Percentiles rank a stretch among this genome's conserved stretches.
Conservation (phyloP, 129 eudicot genomes). For the Tanacetum coccineum region DNA sequence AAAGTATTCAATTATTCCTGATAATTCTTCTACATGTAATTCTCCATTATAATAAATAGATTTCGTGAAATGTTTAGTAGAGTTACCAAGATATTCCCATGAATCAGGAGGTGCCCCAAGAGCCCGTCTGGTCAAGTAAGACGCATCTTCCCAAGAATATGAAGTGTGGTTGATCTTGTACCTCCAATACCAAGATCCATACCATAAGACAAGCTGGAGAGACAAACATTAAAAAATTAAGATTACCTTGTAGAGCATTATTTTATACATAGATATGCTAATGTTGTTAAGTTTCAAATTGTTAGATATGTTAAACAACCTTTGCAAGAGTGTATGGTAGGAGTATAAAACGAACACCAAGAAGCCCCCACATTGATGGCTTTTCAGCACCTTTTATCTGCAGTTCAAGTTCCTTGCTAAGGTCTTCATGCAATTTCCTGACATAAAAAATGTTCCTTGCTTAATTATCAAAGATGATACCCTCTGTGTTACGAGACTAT, state of each 20-base stretch:
- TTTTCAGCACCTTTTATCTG: conserved; percentile 98
- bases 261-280: background rate
- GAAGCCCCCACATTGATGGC: conserved; percentile 85
- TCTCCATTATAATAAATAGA: background rate
- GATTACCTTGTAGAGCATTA: background rate
- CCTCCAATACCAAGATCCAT: conserved; percentile 87
- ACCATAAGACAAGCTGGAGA: conserved; percentile 70
- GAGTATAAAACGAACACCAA: conserved; percentile 79
- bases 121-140: conserved; percentile 79
- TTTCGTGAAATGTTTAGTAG: background rate
- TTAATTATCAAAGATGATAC: background rate
- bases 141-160: conserved; percentile 94
- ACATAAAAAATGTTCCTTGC: conserved; percentile 13
- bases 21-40: background rate
- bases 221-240: conserved; percentile 5
- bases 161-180: conserved; percentile 66
- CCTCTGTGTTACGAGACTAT: too few species aligned
- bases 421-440: conserved; percentile 78
- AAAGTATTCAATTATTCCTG: background rate
- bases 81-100: conserved; percentile 73
- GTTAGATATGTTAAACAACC: conserved; percentile 35
- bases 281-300: background rate
- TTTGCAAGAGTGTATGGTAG: conserved; percentile 83
- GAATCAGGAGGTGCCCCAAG: conserved; percentile 65
- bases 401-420: conserved; percentile 90